phyloP scores from a whole-genome alignment of 2,329 filamentous ascomycete genomes.

The Aspergillus phoenicis region DNA sequence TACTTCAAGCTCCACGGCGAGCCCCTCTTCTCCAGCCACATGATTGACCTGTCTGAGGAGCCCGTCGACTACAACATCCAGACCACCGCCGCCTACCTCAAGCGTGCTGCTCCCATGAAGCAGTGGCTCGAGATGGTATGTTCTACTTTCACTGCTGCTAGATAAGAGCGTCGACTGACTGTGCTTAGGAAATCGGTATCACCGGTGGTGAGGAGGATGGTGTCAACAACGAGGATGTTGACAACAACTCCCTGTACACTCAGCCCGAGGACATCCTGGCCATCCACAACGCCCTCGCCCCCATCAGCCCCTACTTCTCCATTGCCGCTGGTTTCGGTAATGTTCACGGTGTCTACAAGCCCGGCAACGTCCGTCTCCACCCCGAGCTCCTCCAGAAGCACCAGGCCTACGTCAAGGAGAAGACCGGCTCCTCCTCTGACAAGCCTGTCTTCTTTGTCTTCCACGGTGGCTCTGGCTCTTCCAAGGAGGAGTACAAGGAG shows the following conservation, averaged over 20 bases:
- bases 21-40: constrained; percentile 94
- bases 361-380: constrained; percentile 94
- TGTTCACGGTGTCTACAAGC: constrained; percentile 99
- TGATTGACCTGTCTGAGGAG: constrained; percentile 98
- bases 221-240: constrained; percentile 97
- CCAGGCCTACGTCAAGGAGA: constrained; percentile 85
- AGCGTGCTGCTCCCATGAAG: constrained; percentile 94
- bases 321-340: constrained; percentile 98
- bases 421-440: constrained; percentile 69
- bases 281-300: constrained; percentile 82
- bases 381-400: constrained; percentile 96
- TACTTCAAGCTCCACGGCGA: constrained; percentile 93
- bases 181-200: constrained; percentile 75
- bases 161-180: constrained; percentile 7
- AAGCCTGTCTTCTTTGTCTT: constrained; percentile 99
- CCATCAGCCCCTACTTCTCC: constrained; percentile 94
- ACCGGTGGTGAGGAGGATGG: constrained; percentile 97
- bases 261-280: constrained; percentile 94
- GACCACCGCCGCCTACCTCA: constrained; percentile 89
- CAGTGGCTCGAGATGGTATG: constrained; percentile 97
- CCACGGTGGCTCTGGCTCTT: constrained; percentile 93
- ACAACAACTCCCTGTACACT: constrained; percentile 96
- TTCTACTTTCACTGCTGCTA: constrained; percentile 8
- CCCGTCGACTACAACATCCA: constrained; percentile 84
- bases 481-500: constrained; percentile 84